Evolutionary conservation across 495 filamentous ascomycete genomes (phyloP).

Genomic region (Terfezia claveryi): DNA sequence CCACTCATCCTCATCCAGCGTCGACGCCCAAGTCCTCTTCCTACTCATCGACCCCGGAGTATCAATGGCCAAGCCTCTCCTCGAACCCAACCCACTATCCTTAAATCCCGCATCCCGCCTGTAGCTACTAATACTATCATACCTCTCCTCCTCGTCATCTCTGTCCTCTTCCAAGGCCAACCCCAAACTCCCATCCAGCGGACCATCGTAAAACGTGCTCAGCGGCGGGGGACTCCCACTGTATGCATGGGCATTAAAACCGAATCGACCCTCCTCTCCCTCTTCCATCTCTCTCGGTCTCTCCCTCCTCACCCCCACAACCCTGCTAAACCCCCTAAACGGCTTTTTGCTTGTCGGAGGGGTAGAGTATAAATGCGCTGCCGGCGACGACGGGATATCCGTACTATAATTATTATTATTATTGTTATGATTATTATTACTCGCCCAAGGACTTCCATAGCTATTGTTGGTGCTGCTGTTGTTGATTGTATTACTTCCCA

Average conservation of each 20-base stretch:
- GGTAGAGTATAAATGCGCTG: background rate
- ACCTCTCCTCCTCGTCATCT: background rate
- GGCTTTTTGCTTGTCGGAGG: background rate
- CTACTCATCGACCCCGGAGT: background rate
- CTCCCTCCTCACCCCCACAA: background rate
- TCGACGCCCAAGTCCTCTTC: slow-evolving; percentile 1
- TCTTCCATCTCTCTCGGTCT: background rate
- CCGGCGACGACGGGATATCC: background rate
- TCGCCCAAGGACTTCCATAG: too few relatives aligned
- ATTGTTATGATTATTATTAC: background rate
- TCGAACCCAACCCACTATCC: background rate
- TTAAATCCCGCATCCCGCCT: background rate
- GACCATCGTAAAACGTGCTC: background rate
- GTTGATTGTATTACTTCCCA: background rate
- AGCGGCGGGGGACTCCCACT: background rate
- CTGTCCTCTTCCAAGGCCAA: background rate
- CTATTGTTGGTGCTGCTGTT: too few relatives aligned
- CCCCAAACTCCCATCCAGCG: background rate
- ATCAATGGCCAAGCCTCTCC: background rate
- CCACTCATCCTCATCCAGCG: background rate
- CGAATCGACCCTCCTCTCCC: background rate
- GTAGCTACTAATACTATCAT: background rate
- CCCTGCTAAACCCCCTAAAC: background rate
- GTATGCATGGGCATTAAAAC: background rate
- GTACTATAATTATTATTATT: background rate